Percentiles rank a stretch among this genome's conserved stretches.
These are phyloP conservation scores for Isabelozyma rhagii DNA, from an alignment of 805 yeast genomes.

Conservation along the genomic window DNA sequence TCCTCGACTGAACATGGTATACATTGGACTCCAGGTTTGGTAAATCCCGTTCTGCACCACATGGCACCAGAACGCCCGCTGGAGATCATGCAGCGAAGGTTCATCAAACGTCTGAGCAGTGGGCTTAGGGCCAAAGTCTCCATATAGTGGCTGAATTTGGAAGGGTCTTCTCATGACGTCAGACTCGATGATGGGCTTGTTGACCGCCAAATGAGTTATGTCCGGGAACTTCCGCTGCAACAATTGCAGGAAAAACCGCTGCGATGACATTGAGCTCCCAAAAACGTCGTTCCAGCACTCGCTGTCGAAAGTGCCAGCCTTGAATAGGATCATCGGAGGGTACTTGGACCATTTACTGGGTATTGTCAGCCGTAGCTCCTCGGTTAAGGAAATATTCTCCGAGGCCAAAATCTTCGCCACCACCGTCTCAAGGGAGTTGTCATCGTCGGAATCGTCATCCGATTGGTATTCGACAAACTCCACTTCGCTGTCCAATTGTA, in stretches of 20 bases:
- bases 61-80: conserved; percentile 67
- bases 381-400: neutral
- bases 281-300: conserved; percentile 24
- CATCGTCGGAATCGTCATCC: neutral
- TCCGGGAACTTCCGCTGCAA: conserved; percentile 8
- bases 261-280: neutral
- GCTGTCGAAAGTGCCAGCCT: conserved; percentile 45
- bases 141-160: conserved; percentile 56
- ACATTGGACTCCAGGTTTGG: conserved; percentile 82
- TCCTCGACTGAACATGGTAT: conserved; percentile 87
- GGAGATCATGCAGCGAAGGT: conserved; percentile 45
- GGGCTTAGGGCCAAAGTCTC: conserved; percentile 58
- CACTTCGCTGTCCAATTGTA: neutral
- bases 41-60: conserved; percentile 67
- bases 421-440: neutral
- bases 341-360: conserved; percentile 63
- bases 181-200: conserved; percentile 57
- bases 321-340: conserved; percentile 63
- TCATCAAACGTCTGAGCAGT: conserved; percentile 16
- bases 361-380: conserved; percentile 7
- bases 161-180: conserved; percentile 66
- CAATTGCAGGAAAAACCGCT: conserved; percentile 10
- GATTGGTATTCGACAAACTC: neutral
- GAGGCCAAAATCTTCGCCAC: neutral
- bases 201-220: conserved; percentile 64